Percentiles rank a stretch among this genome's conserved stretches.
Conservation (phyloP, 306 rosid species). For the Oemleria cerasiformis region DNA sequence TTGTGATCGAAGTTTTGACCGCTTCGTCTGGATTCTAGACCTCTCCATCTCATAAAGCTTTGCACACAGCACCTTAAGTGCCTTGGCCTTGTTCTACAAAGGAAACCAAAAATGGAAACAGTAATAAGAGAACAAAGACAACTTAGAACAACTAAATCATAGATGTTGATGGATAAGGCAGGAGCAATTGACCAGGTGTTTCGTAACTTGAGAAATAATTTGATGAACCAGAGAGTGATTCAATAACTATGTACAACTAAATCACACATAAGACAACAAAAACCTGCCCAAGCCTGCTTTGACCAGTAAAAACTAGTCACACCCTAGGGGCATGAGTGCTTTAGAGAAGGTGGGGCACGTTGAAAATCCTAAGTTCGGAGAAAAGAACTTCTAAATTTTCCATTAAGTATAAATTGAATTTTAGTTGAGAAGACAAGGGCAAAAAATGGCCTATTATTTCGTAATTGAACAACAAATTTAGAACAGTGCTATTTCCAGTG, state of each 20-base stretch:
- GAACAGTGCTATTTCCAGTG: neutral
- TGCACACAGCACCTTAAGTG: slow-evolving; percentile 81
- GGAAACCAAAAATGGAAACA: slow-evolving; percentile 19
- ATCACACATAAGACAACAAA: neutral
- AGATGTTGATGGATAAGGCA: too few species aligned
- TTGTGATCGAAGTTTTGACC: slow-evolving; percentile 74
- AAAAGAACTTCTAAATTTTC: neutral
- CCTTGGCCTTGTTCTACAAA: slow-evolving; percentile 81
- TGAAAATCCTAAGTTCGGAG: neutral
- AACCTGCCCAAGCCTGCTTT: neutral
- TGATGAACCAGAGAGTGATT: neutral
- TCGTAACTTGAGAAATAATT: neutral
- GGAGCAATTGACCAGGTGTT: too few species aligned
- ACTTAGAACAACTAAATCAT: too few species aligned
- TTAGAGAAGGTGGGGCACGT: neutral
- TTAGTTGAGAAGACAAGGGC: neutral
- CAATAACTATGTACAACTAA: neutral
- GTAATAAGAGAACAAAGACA: neutral
- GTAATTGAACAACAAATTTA: neutral
- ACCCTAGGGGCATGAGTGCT: neutral
- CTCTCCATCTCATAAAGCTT: slow-evolving; percentile 89
- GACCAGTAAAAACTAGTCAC: neutral
- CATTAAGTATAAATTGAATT: neutral
- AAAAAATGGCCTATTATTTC: neutral
- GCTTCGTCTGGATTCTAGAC: slow-evolving; percentile 52